Evolutionary conservation across 2,329 filamentous ascomycete species (phyloP), one percentile per base, ranked within the genome.

Genomic region (Venturia asperata): DNA sequence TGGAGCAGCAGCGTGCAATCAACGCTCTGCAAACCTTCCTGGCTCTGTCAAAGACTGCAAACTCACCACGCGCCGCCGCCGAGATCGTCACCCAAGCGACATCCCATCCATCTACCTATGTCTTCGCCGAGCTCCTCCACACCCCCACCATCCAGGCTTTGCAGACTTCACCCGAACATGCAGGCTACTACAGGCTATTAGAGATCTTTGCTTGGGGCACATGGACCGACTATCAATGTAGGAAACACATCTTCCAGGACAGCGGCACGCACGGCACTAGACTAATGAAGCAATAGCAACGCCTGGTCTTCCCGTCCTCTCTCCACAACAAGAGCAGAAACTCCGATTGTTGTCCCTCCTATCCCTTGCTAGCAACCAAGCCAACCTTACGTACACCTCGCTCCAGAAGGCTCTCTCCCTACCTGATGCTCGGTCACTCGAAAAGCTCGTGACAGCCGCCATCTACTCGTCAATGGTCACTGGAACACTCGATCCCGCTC

Each of bases 171-270:
- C 42, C 82, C 43, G 88, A 95, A 61, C 85, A 88, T 71, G 78
- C 81, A 7, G 70, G 76, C 49, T 79, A 91, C 76, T 81, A 94
- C 62, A 84, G 80, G 1, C 83, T 96, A 17, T 87, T 99, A 56
- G 84, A 92, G 76, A 87, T 95, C 71, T 99, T 99, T 77, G 90
- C 92, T 66, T 91, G 94, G 82, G 94, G 93, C 67, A 96, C 91
- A 67, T 97, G 91, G 81, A 79, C 84, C 67, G 85, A 88, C 70
- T 97, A 96, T 80, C 81, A 83, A 74, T 74, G 85, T 86, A 24
- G n/a, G 43, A 34, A 47, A 10, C 10, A 41, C 42, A 43, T 41
- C 17, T n/a, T 30, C 19, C 3, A 60, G 43, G n/a, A 47, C 27
- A 58, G 39, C 15, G 39, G 39, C 10, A 41, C 11, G 30, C 52